These are phyloP conservation scores for Barnettozyma vustinii DNA, from an alignment of 805 yeast species.

Conservation along the genomic window DNA sequence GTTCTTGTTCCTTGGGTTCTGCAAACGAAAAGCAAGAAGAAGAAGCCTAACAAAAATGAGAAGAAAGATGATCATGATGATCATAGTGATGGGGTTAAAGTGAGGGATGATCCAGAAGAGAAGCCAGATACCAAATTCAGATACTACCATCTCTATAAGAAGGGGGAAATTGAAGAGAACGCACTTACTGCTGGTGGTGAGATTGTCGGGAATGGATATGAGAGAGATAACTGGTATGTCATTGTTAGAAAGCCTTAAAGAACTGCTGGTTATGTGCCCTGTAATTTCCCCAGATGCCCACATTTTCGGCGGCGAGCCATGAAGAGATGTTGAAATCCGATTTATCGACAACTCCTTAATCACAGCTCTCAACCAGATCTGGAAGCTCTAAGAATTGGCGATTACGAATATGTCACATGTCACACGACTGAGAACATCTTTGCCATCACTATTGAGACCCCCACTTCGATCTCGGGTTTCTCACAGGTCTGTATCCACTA, in stretches of 20 bases:
- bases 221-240: conserved; percentile 93
- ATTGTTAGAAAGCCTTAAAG: conserved; percentile 28
- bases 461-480: background rate
- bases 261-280: background rate
- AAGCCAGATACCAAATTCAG: conserved; percentile 58
- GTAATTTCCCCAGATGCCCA: background rate
- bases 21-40: conserved; percentile 28
- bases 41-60: conserved; percentile 7
- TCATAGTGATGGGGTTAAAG: background rate
- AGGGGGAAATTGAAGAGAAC: conserved; percentile 79
- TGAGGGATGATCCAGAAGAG: conserved; percentile 4
- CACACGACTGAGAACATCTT: background rate
- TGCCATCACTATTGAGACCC: background rate
- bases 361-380: background rate
- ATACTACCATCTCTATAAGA: conserved; percentile 79
- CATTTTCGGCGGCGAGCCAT: no score
- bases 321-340: background rate
- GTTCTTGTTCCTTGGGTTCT: conserved; percentile 95
- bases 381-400: no score
- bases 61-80: no score
- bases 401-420: background rate
- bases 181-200: conserved; percentile 65
- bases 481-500: background rate
- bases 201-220: conserved; percentile 74
- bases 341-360: background rate